Percentiles rank a stretch among this genome's conserved stretches.
phyloP scores from a whole-genome alignment of 176 grass and related monocot genomes.

The Sorghum bicolor region DNA sequence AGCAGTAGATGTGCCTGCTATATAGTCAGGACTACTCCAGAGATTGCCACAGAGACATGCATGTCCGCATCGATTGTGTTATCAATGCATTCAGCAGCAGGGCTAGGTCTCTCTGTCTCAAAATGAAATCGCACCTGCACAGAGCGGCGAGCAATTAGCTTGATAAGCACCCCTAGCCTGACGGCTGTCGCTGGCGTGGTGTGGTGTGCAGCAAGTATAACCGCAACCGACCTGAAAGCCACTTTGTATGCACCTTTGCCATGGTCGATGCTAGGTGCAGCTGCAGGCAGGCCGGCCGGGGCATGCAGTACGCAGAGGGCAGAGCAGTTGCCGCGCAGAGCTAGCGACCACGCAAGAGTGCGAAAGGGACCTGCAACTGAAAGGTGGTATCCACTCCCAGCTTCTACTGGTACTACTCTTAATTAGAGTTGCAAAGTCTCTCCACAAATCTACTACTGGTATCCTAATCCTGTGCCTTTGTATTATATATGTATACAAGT shows the following conservation, averaged over 20 bases:
- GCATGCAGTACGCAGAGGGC: neutral
- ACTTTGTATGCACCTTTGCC: neutral
- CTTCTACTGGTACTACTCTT: neutral
- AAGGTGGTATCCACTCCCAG: slow-evolving; percentile 3
- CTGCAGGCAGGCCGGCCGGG: neutral
- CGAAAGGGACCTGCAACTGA: slow-evolving; percentile 42
- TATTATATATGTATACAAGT: neutral
- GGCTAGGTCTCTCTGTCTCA: neutral
- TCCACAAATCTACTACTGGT: too few relatives aligned
- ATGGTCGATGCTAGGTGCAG: neutral
- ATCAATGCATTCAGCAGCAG: neutral
- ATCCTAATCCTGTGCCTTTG: neutral
- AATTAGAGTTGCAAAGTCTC: too few relatives aligned
- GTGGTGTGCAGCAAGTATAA: neutral
- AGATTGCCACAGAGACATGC: neutral
- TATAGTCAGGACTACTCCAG: too few relatives aligned
- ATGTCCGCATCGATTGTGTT: neutral
- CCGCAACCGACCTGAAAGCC: neutral
- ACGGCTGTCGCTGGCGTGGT: neutral
- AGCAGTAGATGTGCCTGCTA: too few relatives aligned
- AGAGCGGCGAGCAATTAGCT: neutral
- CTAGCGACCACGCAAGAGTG: neutral
- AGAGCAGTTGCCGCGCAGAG: neutral
- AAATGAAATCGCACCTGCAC: neutral
- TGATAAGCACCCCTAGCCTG: neutral